phyloP scores from a whole-genome alignment of 352 stramenopile genomes.

The Pythium graminicola region DNA sequence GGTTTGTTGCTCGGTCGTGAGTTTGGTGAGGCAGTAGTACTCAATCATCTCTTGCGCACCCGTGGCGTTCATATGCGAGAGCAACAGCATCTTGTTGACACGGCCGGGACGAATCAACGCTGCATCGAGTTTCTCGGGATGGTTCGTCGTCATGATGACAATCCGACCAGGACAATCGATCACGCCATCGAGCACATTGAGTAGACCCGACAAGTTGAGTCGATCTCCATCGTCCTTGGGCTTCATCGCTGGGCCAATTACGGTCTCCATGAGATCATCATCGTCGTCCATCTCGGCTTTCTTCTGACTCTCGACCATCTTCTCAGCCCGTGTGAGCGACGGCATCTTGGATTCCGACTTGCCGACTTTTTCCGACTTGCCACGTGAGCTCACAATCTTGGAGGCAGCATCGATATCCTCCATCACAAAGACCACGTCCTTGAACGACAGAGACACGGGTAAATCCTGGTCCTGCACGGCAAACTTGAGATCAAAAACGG shows the following conservation, averaged over 20 bases:
- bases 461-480: slow-evolving; percentile 35
- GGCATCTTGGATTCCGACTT: slow-evolving; percentile 7
- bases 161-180: slow-evolving; percentile 73
- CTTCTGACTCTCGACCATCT: slow-evolving; percentile 12
- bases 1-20: slow-evolving; percentile 12
- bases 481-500: slow-evolving; percentile 51
- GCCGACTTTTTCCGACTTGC: slow-evolving; percentile 1
- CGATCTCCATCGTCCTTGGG: slow-evolving; percentile 29
- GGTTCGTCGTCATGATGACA: slow-evolving; percentile 87
- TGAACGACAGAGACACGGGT: slow-evolving; percentile 40
- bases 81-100: slow-evolving; percentile 57
- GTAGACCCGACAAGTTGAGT: slow-evolving; percentile 57
- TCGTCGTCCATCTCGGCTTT: slow-evolving; percentile 2
- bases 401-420: slow-evolving; percentile 65
- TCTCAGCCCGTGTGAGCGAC: neutral
- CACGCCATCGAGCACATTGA: slow-evolving; percentile 83
- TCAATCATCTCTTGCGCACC: slow-evolving; percentile 32
- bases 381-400: slow-evolving; percentile 32
- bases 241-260: slow-evolving; percentile 7
- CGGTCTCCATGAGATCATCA: slow-evolving; percentile 8
- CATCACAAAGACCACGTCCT: slow-evolving; percentile 74
- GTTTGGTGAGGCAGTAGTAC: slow-evolving; percentile 28
- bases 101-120: slow-evolving; percentile 32
- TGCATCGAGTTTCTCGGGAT: slow-evolving; percentile 82
- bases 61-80: slow-evolving; percentile 32